Evolutionary conservation across 2,329 filamentous ascomycete genomes (phyloP).

Genomic region (Fusarium hainanense): DNA sequence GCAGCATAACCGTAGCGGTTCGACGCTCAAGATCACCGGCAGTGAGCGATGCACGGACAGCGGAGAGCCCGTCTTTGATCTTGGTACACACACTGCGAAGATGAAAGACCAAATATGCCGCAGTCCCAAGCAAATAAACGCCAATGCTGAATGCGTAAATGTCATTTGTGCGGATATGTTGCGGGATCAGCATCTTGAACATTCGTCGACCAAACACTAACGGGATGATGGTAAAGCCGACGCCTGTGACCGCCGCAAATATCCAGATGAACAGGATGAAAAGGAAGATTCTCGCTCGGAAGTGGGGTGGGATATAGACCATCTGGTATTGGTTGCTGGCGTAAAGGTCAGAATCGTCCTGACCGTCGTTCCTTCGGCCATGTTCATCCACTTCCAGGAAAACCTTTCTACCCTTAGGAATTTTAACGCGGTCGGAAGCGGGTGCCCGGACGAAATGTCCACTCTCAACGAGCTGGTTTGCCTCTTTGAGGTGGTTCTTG

Average conservation of each 20-base stretch:
- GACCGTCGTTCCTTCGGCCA: constrained; percentile 71
- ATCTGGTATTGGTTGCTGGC: constrained; percentile 72
- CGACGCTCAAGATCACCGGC: constrained; percentile 40
- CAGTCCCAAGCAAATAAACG: constrained; percentile 79
- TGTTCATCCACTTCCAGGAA: constrained; percentile 80
- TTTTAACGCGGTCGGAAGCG: constrained; percentile 93
- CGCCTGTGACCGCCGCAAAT: constrained; percentile 88
- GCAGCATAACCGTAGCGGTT: constrained; percentile 46
- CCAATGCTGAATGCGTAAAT: constrained; percentile 96
- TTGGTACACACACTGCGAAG: constrained; percentile 53
- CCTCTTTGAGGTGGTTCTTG: constrained; percentile 60
- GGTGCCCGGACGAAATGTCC: constrained; percentile 92
- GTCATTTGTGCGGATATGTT: constrained; percentile 84
- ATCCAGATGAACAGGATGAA: constrained; percentile 94
- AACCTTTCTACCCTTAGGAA: constrained; percentile 83
- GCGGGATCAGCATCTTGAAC: constrained; percentile 78
- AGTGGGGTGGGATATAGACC: constrained; percentile 87
- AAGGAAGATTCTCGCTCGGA: constrained; percentile 80
- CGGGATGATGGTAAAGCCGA: constrained; percentile 86
- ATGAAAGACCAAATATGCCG: constrained; percentile 71
- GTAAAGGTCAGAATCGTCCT: constrained; percentile 61
- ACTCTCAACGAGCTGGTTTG: constrained; percentile 70
- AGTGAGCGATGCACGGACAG: constrained; percentile 38
- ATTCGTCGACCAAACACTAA: constrained; percentile 85
- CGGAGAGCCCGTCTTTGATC: constrained; percentile 47